Evolutionary conservation across 352 stramenopile species (phyloP).

Genomic region (Phytophthora podocarpi): DNA sequence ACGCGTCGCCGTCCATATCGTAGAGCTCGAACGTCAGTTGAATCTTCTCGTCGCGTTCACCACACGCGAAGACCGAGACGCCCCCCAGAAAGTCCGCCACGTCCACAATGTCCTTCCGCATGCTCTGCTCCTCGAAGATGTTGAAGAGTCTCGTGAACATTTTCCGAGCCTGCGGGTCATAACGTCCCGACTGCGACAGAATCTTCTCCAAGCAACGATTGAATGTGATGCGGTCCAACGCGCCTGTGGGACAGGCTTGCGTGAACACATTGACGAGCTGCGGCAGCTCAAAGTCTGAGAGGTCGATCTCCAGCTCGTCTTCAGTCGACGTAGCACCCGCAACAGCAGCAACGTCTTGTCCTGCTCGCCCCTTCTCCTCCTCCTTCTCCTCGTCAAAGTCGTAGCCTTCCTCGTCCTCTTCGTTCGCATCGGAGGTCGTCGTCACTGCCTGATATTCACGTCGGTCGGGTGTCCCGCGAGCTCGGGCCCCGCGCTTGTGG

Average conservation of each 20-base stretch:
- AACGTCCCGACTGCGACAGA: constrained; percentile 77
- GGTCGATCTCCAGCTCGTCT: constrained; percentile 61
- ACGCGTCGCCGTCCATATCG: constrained; percentile 82
- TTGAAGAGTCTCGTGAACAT: constrained; percentile 85
- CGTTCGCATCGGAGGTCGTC: constrained; percentile 35
- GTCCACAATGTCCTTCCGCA: constrained; percentile 62
- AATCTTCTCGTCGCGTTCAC: constrained; percentile 87
- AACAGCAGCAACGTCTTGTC: too few species aligned
- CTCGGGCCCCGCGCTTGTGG: constrained; percentile 11
- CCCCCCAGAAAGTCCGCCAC: constrained; percentile 83
- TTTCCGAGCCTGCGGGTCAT: constrained; percentile 65
- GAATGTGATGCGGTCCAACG: constrained; percentile 76
- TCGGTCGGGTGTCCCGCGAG: constrained; percentile 19
- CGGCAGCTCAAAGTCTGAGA: constrained; percentile 85
- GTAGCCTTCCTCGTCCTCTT: constrained; percentile 28
- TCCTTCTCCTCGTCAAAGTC: constrained; percentile 24
- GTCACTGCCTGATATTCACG: constrained; percentile 14
- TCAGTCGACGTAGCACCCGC: constrained; percentile 22
- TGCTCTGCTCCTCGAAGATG: constrained; percentile 69
- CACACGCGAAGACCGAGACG: constrained; percentile 81
- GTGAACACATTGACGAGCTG: constrained; percentile 87
- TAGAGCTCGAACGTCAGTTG: constrained; percentile 87
- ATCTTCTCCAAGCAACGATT: constrained; percentile 79
- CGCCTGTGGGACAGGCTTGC: constrained; percentile 72
- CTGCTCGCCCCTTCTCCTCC: too few species aligned